Base-by-base conservation (phyloP, 1,139 yeast species). In the Taphrina confusa region DNA sequence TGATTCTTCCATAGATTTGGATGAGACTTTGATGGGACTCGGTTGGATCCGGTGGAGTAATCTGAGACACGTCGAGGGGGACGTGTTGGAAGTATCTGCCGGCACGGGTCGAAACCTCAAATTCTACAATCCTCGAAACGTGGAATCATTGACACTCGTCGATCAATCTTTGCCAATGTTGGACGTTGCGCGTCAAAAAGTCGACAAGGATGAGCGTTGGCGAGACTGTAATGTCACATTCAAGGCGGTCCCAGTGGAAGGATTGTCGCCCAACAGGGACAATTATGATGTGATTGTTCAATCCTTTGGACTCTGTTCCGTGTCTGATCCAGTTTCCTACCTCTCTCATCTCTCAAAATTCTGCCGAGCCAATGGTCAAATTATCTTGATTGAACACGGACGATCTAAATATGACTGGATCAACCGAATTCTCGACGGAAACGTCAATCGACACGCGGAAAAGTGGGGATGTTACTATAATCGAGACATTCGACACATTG, bases 381-480 rank as follows among this genome's bases (percentile, higher is more conserved):
- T 92, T 34, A 82, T 92, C 1, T 76, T 92, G 39, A 76, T 92
- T 62, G 98, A 92, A 70, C 98, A 94, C 70, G 98, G 98, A 1
- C 78, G 96, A 68, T 87, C 96, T 62, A 78, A 82, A 0, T 88
- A 85, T 76, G 85, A 82, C 56, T 82, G 85, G 62, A 80, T 92
- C 66, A 92, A 94, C 72, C 80, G 83, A 46, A 83, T 87, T 64
- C 77, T 92, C 72, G 97, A 92, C 72, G 82, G 82, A 65, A 79
- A 94, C 66, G 91, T 96, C 5, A 90, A 83, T 61, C 81, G 82
- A 66, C 84, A 97, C 74, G 82, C 91, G 76, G 81, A 86, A 65
- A 84, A 86, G 11, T 92, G 97, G 97, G 97, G 97, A 2, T 92
- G 98, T 73, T 78, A 97, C 69, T 92, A 97, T 97, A 92, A 92